These are phyloP conservation scores for Passiflora organensis DNA, from an alignment of 345 rosid species.

Conservation along the genomic window DNA sequence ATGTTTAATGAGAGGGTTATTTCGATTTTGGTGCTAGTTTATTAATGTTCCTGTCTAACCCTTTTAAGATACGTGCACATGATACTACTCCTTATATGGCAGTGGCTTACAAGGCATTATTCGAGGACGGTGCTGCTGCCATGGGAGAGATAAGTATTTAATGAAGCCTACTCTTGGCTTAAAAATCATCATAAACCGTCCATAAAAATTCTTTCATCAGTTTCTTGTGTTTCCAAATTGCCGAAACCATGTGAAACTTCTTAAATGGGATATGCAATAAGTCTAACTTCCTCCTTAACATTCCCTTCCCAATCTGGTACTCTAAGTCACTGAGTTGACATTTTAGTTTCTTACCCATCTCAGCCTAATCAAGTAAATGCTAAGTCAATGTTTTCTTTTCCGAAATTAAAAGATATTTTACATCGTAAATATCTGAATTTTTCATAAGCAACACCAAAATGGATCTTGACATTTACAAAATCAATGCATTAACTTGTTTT, in stretches of 20 bases:
- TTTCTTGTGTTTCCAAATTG: no score
- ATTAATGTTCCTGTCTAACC: background rate
- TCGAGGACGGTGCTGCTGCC: slow-evolving; percentile 18
- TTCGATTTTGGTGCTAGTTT: background rate
- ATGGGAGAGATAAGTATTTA: background rate
- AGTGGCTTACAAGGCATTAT: slow-evolving; percentile 1
- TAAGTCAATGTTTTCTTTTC: no score
- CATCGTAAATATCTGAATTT: no score
- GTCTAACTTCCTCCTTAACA: background rate
- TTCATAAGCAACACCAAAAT: no score
- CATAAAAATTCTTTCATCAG: no score
- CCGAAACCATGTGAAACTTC: slow-evolving; percentile 14
- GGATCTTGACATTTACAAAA: no score
- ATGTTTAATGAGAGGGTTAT: slow-evolving; percentile 6
- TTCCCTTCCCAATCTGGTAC: background rate
- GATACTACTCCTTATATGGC: background rate
- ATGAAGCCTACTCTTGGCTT: background rate
- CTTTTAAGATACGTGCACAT: slow-evolving; percentile 4
- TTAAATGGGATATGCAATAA: slow-evolving; percentile 4
- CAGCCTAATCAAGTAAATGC: no score
- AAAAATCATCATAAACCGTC: slow-evolving; percentile 26
- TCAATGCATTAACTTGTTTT: no score
- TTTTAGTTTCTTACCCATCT: no score
- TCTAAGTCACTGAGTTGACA: background rate
- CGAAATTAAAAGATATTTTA: no score